phyloP scores from a whole-genome alignment of 768 basidiomycete genomes.

The Lactarius pseudohatsudake region DNA sequence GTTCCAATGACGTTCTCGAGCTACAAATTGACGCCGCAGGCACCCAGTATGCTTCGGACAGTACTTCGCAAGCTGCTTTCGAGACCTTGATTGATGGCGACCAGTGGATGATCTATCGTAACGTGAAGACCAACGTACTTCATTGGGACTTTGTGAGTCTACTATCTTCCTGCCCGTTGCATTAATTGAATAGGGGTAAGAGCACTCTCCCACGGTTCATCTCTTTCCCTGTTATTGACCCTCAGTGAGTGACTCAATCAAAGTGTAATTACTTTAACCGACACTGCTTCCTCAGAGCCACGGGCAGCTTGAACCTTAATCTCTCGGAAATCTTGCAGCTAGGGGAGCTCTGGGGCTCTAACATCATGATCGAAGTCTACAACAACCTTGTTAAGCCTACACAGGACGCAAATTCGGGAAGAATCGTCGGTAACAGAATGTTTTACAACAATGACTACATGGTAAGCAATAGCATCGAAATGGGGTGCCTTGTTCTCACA shows the following conservation, averaged over 20 bases:
- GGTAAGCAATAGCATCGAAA: constrained; percentile 30
- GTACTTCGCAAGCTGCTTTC: constrained; percentile 46
- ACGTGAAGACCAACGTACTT: constrained; percentile 52
- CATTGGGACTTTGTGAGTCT: constrained; percentile 71
- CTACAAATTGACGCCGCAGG: constrained; percentile 61
- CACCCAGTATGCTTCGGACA: constrained; percentile 52
- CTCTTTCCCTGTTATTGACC: constrained; percentile 56
- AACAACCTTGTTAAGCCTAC: constrained; percentile 26
- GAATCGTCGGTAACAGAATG: constrained; percentile 34
- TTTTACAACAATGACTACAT: constrained; percentile 40
- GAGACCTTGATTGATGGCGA: constrained; percentile 57
- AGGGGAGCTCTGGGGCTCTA: constrained; percentile 33
- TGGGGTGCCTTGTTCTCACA: neutral
- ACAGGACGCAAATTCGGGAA: constrained; percentile 34
- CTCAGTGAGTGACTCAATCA: constrained; percentile 38
- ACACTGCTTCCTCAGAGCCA: constrained; percentile 29
- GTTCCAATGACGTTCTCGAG: constrained; percentile 60
- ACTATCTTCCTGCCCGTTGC: neutral
- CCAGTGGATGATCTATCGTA: constrained; percentile 69
- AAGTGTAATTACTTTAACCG: neutral
- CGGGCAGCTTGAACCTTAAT: constrained; percentile 34
- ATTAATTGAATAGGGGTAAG: constrained; percentile 36
- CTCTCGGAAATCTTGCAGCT: constrained; percentile 35
- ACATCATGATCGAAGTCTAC: constrained; percentile 22
- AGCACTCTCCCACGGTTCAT: constrained; percentile 66